Evolutionary conservation across 108 stramenopile genomes (phyloP), one percentile per base, ranked within the genome.

Genomic region (Pseudonitzschia multiseries): DNA sequence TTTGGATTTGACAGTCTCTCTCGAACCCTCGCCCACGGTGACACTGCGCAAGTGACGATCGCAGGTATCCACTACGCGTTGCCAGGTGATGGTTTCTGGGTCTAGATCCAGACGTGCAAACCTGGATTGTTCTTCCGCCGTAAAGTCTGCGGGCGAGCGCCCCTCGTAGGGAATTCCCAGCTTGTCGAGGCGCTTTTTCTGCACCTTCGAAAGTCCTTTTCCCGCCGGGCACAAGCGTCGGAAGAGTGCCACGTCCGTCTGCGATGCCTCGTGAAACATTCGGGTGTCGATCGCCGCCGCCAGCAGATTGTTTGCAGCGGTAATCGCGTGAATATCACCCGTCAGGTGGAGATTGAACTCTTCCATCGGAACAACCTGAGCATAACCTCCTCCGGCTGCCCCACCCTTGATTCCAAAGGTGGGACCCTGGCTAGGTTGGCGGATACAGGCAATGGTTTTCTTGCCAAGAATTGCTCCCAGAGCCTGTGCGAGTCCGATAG

Each of bases 351-450:
- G 78, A 86, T 99, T 99, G 86, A 99, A 99, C 79, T 97, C 96
- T 74, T 99, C 97, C 96, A 97, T 99, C 57, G 96, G 96, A 21
- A 93, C 86, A 48, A 96, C 95, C 81, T 97, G 95, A 20, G 91
- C 86, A 74, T 96, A 96, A 4, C 96, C 97, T 24, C 97, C 98
- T 9, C 98, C 98, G 9, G 97, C 97, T 52, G 98, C 98, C 18
- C 98, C 98, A 2, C 99, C 99, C 84, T 99, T 99, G 83, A 99
- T 98, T 24, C 99, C 99, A 82, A 99, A 99, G 43, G 99, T 99
- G 31, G 98, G 99, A 22, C 99, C 99, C 76, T 98, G 97, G 24
- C 79, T 81, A 44, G 96, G 93, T 83, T 97, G 84, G 68, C 99
- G 89, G 83, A 96, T 87, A 64, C 94, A 90, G 29, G 92, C 95